Evolutionary conservation across 2,329 filamentous ascomycete species (phyloP).

Genomic region (Arthrobotrys iridis): DNA sequence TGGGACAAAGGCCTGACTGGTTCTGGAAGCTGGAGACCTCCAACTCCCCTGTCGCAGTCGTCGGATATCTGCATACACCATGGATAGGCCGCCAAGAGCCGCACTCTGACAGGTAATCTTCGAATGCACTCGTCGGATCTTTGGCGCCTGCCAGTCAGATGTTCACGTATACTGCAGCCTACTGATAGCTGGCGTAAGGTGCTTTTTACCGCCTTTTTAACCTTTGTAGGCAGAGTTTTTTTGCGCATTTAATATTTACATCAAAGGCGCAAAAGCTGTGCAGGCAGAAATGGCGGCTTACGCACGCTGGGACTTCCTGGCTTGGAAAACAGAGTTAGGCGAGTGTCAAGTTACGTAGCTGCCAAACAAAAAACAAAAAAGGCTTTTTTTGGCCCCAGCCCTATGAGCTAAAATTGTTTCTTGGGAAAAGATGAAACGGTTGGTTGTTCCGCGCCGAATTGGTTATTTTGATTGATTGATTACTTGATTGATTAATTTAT

Average conservation of each 20-base stretch:
- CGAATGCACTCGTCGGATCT: slow-evolving; percentile 19
- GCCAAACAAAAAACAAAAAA: background rate
- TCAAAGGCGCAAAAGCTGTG: background rate
- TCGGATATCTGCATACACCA: slow-evolving; percentile 39
- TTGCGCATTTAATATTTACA: slow-evolving; percentile 16
- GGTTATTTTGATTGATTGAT: background rate
- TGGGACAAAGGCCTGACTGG: background rate
- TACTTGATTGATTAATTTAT: background rate
- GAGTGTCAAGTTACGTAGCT: slow-evolving; percentile 33
- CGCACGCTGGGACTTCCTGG: slow-evolving; percentile 20
- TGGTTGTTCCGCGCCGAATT: background rate
- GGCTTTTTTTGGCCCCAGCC: slow-evolving; percentile 5
- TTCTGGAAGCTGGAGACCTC: slow-evolving; percentile 32
- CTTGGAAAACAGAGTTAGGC: slow-evolving; percentile 12
- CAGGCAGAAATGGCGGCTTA: slow-evolving; percentile 50
- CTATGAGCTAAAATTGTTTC: background rate
- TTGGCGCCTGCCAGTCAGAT: slow-evolving; percentile 7
- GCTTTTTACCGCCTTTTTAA: slow-evolving; percentile 3
- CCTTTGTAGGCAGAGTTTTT: background rate
- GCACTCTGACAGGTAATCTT: background rate
- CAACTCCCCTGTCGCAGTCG: slow-evolving; percentile 5
- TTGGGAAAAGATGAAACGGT: background rate
- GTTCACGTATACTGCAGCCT: slow-evolving; percentile 28
- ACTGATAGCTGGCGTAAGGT: slow-evolving; percentile 18
- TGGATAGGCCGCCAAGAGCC: slow-evolving; percentile 24